phyloP scores from a whole-genome alignment of 2,329 filamentous ascomycete species.

The Fusarium incarnatum region DNA sequence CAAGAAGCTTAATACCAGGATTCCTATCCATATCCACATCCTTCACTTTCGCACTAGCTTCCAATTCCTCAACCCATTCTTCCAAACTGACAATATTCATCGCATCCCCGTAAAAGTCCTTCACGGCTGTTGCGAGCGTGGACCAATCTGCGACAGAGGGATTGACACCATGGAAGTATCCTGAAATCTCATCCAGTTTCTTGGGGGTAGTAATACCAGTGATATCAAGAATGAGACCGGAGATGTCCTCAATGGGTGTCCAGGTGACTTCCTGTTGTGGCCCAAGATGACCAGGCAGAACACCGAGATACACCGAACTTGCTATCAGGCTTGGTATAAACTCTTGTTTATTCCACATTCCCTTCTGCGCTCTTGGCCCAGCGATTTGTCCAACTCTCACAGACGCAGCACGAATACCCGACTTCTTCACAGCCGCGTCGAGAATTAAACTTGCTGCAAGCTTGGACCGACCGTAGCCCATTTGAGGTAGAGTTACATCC shows the following conservation, averaged over 20 bases:
- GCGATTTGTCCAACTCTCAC: conserved; percentile 17
- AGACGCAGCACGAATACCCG: rapidly evolving
- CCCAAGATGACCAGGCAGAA: background rate
- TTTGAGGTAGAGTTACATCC: background rate
- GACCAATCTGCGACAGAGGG: background rate
- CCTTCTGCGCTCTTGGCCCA: background rate
- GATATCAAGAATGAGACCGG: background rate
- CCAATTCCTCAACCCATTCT: background rate
- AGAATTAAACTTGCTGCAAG: background rate
- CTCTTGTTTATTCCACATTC: conserved; percentile 11
- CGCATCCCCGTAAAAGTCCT: background rate
- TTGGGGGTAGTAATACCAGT: background rate
- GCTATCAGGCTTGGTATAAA: conserved; percentile 11
- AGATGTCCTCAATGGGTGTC: background rate
- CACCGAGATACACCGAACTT: conserved; percentile 7
- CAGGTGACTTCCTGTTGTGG: background rate
- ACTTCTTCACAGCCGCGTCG: background rate
- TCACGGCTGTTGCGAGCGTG: background rate
- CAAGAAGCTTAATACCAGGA: background rate
- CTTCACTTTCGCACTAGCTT: background rate
- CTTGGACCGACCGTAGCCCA: conserved; percentile 9
- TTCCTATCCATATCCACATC: background rate
- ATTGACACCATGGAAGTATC: conserved; percentile 18
- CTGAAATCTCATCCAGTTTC: background rate
- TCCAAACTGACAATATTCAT: background rate